Evolutionary conservation across 2,329 filamentous ascomycete genomes (phyloP).

Genomic region (Botrytis squamosa): DNA sequence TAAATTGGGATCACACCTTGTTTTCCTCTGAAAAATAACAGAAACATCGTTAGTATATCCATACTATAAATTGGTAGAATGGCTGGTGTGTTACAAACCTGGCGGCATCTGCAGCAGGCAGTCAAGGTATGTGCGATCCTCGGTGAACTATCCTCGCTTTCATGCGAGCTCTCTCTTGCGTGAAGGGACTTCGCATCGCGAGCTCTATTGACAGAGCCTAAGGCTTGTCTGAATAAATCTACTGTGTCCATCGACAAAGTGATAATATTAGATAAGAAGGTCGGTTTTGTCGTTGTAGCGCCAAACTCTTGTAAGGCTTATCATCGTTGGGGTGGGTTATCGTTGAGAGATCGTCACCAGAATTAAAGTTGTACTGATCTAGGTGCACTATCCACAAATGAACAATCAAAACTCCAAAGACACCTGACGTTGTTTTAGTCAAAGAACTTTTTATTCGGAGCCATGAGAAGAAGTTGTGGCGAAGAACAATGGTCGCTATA

Average conservation of each 20-base stretch:
- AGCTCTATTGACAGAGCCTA: slow-evolving; percentile 42
- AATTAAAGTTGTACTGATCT: slow-evolving; percentile 8
- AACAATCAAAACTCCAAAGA: slow-evolving; percentile 5
- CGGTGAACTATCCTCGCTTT: slow-evolving; percentile 53
- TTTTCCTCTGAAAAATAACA: slow-evolving; percentile 67
- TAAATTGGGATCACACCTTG: slow-evolving; percentile 88
- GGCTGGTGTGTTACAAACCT: slow-evolving; percentile 51
- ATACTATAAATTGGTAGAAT: slow-evolving; percentile 42
- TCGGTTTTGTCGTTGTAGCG: slow-evolving; percentile 21
- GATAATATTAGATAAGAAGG: background rate
- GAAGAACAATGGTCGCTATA: background rate
- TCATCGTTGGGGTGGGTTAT: slow-evolving; percentile 29
- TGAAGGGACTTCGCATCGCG: slow-evolving; percentile 36
- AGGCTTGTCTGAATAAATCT: slow-evolving; percentile 59
- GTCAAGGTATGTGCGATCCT: slow-evolving; percentile 77
- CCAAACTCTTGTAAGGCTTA: slow-evolving; percentile 28
- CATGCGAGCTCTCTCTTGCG: slow-evolving; percentile 40
- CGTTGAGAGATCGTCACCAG: slow-evolving; percentile 13
- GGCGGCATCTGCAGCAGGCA: slow-evolving; percentile 76
- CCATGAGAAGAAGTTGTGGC: background rate
- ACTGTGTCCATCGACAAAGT: slow-evolving; percentile 55
- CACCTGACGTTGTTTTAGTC: slow-evolving; percentile 14
- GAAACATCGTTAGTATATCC: slow-evolving; percentile 26
- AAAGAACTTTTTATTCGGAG: background rate
- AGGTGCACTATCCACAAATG: background rate